Base-by-base conservation (phyloP, 176 grass and related monocot genomes). In the Dactylis glomerata region DNA sequence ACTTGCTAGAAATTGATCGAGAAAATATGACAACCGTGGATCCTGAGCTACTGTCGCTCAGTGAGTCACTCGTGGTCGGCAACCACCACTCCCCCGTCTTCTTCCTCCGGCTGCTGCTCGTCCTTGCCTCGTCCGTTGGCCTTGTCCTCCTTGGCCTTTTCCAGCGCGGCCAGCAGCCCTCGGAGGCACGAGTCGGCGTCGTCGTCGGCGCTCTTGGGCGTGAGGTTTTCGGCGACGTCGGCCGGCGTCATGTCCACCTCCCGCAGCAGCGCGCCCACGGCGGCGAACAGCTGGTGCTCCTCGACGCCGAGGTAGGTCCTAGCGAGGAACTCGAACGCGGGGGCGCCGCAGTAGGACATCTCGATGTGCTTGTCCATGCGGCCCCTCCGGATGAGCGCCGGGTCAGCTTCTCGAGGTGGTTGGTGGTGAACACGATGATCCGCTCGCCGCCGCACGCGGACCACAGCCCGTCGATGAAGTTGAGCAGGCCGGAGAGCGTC, bases 321-420 rank as follows among this genome's bases (percentile, higher is more conserved):
- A n/a, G 87, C 85, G 1, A 95, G 73, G 79, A 92, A 84, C 90
- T 86, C 81, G 62, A 92, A 92, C 0, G 85, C 88, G 33, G 86
- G 80, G 41, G 81, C 90, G 55, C 83, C 5, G 82, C 93, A 95
- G 83, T 90, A 95, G 5, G 88, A 95, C 93, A 92, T 92, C 88
- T 95, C 86, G 70, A 95, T 88, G 75, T 88, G 93, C 76, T 92
- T 95, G 85, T 95, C 93, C 93, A 92, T 95, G 5, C 93, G 80
- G 0, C 93, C 93, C 1, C 75, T 42, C 20, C 93, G 37, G 54
- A 95, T 95, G 23, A 95, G 87, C 37, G 87, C 90, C 38, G 79
- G 75, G 36, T 95, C 90, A 93, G 73, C 67, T 90, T 90, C 54
- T 88, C 41, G 5, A 88, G 13, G 85, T 93, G 79, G 88, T 93